These are phyloP conservation scores for Arachis hypogaea DNA, from an alignment of 306 rosid genomes.

Conservation along the genomic window DNA sequence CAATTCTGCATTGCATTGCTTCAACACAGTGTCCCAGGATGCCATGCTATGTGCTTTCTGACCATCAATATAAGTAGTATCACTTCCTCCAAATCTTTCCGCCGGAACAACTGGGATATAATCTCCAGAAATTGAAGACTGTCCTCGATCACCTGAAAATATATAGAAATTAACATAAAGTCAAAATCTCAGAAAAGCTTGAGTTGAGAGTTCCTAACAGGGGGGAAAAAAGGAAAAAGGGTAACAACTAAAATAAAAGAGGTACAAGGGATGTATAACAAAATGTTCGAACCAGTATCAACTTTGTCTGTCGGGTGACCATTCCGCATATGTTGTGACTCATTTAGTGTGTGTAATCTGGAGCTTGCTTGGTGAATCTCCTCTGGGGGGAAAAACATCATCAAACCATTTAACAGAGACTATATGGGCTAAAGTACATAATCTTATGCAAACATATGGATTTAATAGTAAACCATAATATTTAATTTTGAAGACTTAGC, in stretches of 20 bases:
- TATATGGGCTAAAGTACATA: constrained; percentile 21
- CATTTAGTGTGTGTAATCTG: constrained; percentile 42
- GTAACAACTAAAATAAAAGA: constrained; percentile 20
- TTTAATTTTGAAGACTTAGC: constrained; percentile 6
- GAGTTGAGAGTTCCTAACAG: constrained; percentile 22
- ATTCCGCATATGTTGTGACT: constrained; percentile 44
- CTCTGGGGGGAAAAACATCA: constrained; percentile 42
- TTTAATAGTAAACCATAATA: constrained; percentile 23
- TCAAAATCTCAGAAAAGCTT: constrained; percentile 24
- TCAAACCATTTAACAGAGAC: constrained; percentile 13
- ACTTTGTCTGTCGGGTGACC: constrained; percentile 43
- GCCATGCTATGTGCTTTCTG: constrained; percentile 55
- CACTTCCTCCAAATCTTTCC: constrained; percentile 51
- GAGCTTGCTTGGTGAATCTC: constrained; percentile 58
- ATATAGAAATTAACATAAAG: background rate
- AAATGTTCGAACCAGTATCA: constrained; percentile 34
- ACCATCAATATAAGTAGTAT: constrained; percentile 43
- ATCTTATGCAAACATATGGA: constrained; percentile 12
- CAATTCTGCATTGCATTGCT: constrained; percentile 51
- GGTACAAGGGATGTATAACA: constrained; percentile 35
- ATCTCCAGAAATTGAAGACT: constrained; percentile 62
- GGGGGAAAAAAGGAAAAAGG: background rate
- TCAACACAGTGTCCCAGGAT: constrained; percentile 68
- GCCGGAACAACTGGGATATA: constrained; percentile 49
- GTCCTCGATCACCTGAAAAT: constrained; percentile 52